A percentile compares a stretch with the other conserved stretches of the same genome.
Conservation (phyloP, 495 filamentous ascomycete genomes). For the Pseudevernia furfuracea region DNA sequence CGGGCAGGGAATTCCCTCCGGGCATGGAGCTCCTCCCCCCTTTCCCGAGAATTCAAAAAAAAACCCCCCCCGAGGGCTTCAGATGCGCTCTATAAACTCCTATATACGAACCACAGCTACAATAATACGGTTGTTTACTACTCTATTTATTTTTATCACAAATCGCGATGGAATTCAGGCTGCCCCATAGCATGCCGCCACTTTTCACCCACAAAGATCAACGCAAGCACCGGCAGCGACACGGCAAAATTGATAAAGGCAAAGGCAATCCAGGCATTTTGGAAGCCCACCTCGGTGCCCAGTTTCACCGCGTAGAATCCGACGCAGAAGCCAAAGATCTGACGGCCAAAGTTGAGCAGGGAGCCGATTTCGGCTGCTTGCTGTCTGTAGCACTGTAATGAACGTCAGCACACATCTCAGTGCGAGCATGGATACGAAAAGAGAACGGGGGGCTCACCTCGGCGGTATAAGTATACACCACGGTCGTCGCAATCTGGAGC, state of each 20-base stretch:
- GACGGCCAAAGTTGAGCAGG: slow-evolving; percentile 36
- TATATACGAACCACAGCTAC: background rate
- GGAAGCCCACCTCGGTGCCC: slow-evolving; percentile 20
- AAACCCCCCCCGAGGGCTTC: background rate
- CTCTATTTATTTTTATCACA: background rate
- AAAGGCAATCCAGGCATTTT: slow-evolving; percentile 24
- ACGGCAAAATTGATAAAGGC: slow-evolving; percentile 19
- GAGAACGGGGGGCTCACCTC: background rate
- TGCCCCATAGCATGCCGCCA: slow-evolving; percentile 13
- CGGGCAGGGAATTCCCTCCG: background rate
- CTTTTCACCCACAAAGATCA: slow-evolving; percentile 13
- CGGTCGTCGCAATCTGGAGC: slow-evolving; percentile 31
- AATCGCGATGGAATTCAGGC: slow-evolving; percentile 11
- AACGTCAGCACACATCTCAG: background rate
- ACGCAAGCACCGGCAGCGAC: slow-evolving; percentile 17
- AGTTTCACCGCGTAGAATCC: slow-evolving; percentile 30
- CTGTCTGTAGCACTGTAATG: slow-evolving; percentile 35
- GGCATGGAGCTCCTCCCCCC: background rate
- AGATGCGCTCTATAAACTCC: background rate
- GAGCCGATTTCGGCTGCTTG: slow-evolving; percentile 36
- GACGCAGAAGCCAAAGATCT: slow-evolving; percentile 32
- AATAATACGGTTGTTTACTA: too few relatives aligned
- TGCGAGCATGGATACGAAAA: too few relatives aligned
- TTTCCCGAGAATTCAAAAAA: too few relatives aligned
- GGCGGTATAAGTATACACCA: slow-evolving; percentile 28